Evolutionary conservation across 345 rosid species (phyloP).

Genomic region (Nasturtium officinale): DNA sequence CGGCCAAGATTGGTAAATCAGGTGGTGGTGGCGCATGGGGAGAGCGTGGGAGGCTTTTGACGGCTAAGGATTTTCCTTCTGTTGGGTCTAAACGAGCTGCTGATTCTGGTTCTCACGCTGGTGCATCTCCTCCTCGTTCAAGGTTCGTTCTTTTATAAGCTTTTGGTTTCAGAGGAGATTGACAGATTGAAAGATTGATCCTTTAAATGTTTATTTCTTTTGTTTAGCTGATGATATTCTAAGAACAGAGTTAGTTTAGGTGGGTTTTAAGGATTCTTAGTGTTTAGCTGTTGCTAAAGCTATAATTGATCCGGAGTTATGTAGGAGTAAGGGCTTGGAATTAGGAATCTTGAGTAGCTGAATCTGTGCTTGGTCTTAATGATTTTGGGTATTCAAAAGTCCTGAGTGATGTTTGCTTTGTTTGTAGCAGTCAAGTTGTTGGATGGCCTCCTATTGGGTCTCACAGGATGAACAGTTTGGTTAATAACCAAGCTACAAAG

Average conservation of each 20-base stretch:
- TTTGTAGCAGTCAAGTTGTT: slow-evolving; percentile 73
- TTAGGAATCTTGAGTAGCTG: not conserved
- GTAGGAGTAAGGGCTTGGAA: not conserved
- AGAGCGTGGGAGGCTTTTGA: slow-evolving; percentile 76
- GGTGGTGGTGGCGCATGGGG: slow-evolving; percentile 54
- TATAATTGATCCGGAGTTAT: not conserved
- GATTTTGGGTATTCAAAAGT: not conserved
- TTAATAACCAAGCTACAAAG: slow-evolving; percentile 60
- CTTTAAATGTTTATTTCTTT: not conserved
- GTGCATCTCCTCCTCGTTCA: slow-evolving; percentile 64
- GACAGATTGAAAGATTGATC: not conserved
- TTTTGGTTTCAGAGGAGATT: slow-evolving; percentile 17
- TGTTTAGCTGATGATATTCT: slow-evolving; percentile 13
- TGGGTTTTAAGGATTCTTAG: not conserved
- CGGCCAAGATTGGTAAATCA: slow-evolving; percentile 48
- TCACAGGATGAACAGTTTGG: slow-evolving; percentile 82
- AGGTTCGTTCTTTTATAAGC: slow-evolving; percentile 46
- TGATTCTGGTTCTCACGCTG: slow-evolving; percentile 63
- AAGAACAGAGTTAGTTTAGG: slow-evolving; percentile 11
- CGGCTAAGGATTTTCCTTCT: slow-evolving; percentile 75
- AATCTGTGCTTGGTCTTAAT: slow-evolving; percentile 12
- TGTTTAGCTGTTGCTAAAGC: not conserved
- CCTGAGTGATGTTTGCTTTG: slow-evolving; percentile 20
- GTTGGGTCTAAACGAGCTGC: slow-evolving; percentile 72
- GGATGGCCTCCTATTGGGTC: slow-evolving; percentile 94